Evolutionary conservation across 2,329 filamentous ascomycete genomes (phyloP).

Genomic region (Ceratocystis lukuohia): DNA sequence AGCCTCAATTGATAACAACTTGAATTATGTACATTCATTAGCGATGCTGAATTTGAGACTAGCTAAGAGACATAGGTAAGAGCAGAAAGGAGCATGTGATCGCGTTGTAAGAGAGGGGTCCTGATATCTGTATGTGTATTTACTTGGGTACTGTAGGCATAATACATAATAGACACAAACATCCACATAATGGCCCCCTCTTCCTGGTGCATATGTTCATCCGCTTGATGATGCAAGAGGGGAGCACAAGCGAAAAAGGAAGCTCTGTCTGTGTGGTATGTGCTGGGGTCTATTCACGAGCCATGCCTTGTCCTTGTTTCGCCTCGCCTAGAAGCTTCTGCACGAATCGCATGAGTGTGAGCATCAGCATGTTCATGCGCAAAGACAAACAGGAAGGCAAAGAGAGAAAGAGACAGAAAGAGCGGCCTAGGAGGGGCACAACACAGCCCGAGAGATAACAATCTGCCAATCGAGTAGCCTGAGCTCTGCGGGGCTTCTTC

Average conservation of each 20-base stretch:
- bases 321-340: constrained; percentile 1
- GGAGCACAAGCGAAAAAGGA: not conserved
- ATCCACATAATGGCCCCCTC: not conserved
- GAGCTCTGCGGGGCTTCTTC: not conserved
- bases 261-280: constrained; percentile 1
- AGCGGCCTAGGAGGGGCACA: too few species aligned
- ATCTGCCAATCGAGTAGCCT: not conserved
- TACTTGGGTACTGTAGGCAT: too few species aligned
- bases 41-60: not conserved
- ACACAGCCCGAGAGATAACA: not conserved
- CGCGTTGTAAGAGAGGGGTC: not conserved
- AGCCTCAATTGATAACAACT: too few species aligned
- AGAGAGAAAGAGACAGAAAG: too few species aligned
- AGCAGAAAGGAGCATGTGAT: not conserved
- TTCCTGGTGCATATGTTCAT: not conserved
- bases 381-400: not conserved
- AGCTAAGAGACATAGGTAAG: not conserved
- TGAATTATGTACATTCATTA: not conserved
- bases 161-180: not conserved
- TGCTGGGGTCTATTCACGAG: not conserved
- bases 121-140: not conserved
- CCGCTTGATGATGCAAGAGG: not conserved
- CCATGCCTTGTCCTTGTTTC: constrained; percentile 2
- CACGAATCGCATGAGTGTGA: constrained; percentile 3
- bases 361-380: constrained; percentile 4